Conservation (phyloP, 2,329 filamentous ascomycete genomes). For the Exophiala sp. region DNA sequence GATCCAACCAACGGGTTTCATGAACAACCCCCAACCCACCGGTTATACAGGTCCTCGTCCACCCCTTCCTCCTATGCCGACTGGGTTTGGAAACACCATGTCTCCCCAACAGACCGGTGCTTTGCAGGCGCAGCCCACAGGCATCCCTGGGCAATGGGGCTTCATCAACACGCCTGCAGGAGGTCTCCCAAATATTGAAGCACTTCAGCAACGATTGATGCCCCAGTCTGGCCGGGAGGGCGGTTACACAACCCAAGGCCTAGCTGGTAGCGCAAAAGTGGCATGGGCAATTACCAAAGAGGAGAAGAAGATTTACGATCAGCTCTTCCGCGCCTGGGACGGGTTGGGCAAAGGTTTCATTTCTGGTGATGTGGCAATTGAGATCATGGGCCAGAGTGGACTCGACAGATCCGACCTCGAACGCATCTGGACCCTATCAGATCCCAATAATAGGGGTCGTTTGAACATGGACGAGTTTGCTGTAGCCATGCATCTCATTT, state of each 20-base stretch:
- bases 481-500: conserved; percentile 98
- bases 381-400: conserved; percentile 95
- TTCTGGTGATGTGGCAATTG: conserved; percentile 83
- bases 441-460: conserved; percentile 88
- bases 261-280: conserved; percentile 90
- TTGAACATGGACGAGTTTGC: conserved; percentile 96
- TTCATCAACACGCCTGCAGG: conserved; percentile 87
- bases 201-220: conserved; percentile 91
- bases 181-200: conserved; percentile 89
- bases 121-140: conserved; percentile 89
- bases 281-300: conserved; percentile 99
- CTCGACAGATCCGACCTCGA: conserved; percentile 86
- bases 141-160: conserved; percentile 93
- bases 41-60: conserved; percentile 75
- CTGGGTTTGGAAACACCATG: conserved; percentile 58
- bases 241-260: conserved; percentile 73
- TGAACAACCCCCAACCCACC: conserved; percentile 64
- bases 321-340: conserved; percentile 94
- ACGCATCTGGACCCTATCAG: conserved; percentile 87
- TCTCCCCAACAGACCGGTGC: conserved; percentile 61
- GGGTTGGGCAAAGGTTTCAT: conserved; percentile 90
- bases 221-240: conserved; percentile 88
- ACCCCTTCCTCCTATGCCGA: conserved; percentile 78
- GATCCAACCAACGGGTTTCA: conserved; percentile 64
- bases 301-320: conserved; percentile 94